These are phyloP conservation scores for Dictyostelium purpureum DNA, from an alignment of 78 protist species.

Conservation along the genomic window DNA sequence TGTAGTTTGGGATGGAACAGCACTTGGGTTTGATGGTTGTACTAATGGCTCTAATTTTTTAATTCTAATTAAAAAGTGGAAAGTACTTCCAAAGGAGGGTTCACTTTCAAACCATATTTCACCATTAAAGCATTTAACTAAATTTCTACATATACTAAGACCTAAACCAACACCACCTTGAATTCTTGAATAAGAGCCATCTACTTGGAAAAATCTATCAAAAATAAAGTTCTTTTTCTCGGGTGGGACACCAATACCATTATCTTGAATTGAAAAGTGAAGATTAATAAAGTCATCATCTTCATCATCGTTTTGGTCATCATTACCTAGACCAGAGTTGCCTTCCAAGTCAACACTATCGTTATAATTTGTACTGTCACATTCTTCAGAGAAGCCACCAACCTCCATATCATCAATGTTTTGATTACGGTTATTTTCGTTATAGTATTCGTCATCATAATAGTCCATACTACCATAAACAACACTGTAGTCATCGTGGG, in stretches of 20 bases:
- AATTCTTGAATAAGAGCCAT: slow-evolving; percentile 25
- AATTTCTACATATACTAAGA: slow-evolving; percentile 22
- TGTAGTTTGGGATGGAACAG: background rate
- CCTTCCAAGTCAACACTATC: background rate
- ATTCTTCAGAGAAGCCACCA: background rate
- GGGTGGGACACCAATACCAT: slow-evolving; percentile 66
- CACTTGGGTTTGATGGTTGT: background rate
- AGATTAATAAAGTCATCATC: background rate
- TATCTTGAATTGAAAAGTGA: slow-evolving; percentile 30
- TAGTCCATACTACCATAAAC: too few relatives aligned
- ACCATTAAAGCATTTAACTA: slow-evolving; percentile 24
- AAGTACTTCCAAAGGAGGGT: slow-evolving; percentile 45
- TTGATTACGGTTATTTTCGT: background rate
- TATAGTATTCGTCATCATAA: background rate
- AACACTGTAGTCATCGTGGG: background rate
- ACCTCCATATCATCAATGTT: background rate
- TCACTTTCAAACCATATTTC: slow-evolving; percentile 62
- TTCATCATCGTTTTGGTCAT: background rate
- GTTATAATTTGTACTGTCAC: background rate
- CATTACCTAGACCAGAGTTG: background rate
- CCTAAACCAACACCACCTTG: slow-evolving; percentile 76
- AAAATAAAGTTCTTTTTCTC: slow-evolving; percentile 38
- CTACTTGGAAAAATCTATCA: slow-evolving; percentile 59
- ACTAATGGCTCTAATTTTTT: background rate
- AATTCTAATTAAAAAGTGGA: slow-evolving; percentile 25